These are phyloP conservation scores for Apiospora arundinis DNA, from an alignment of 2,329 filamentous ascomycete species.

Conservation along the genomic window DNA sequence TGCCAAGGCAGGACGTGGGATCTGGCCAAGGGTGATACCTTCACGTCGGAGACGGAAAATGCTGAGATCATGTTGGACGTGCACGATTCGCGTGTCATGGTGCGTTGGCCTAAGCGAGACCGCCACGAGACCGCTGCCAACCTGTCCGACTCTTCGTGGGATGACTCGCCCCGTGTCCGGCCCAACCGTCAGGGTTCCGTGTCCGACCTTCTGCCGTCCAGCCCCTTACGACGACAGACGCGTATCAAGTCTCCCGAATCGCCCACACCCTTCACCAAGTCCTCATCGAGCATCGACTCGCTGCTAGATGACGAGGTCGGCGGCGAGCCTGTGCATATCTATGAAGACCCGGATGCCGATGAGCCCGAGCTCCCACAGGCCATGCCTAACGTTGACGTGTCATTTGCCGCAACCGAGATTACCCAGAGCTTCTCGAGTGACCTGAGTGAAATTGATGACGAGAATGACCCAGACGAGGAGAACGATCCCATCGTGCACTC, in stretches of 20 bases:
- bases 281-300: conserved; percentile 52
- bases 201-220: conserved; percentile 59
- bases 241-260: conserved; percentile 80
- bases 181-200: conserved; percentile 36
- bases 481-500: conserved; percentile 93
- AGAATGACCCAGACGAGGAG: conserved; percentile 86
- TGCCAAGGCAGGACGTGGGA: conserved; percentile 89
- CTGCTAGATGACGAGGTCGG: conserved; percentile 48
- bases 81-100: conserved; percentile 86
- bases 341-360: conserved; percentile 72
- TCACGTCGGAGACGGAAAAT: conserved; percentile 86
- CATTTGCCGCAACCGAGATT: conserved; percentile 58
- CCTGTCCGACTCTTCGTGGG: conserved; percentile 74
- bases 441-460: conserved; percentile 61
- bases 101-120: conserved; percentile 80
- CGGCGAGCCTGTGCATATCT: conserved; percentile 66
- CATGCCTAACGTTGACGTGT: conserved; percentile 35
- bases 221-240: conserved; percentile 61
- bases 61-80: conserved; percentile 95
- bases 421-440: conserved; percentile 65
- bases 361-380: conserved; percentile 53
- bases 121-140: conserved; percentile 54
- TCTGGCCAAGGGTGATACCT: conserved; percentile 84
- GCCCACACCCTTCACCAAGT: conserved; percentile 55
- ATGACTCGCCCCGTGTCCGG: conserved; percentile 61